Percentiles rank a stretch among this genome's conserved stretches.
These are phyloP conservation scores for Fusarium sp. DNA, from an alignment of 2,329 filamentous ascomycete species.

Conservation along the genomic window DNA sequence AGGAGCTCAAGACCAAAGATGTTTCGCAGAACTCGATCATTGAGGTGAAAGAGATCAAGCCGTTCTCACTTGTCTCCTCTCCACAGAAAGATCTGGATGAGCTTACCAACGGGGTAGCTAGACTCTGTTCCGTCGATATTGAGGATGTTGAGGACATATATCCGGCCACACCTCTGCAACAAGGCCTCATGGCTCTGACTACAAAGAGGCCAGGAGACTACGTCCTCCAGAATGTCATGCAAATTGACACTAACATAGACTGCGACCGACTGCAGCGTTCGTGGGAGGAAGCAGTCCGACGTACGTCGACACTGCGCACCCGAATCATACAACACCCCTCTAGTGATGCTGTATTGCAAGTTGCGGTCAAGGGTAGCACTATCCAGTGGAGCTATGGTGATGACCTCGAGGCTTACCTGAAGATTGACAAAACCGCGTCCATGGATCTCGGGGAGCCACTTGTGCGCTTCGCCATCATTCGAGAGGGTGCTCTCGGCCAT, in stretches of 20 bases:
- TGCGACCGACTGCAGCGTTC: not conserved
- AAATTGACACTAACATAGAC: not conserved
- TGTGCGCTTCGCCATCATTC: conserved; percentile 6
- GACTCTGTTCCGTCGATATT: not conserved
- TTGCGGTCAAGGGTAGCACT: not conserved
- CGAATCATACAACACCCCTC: conserved; percentile 13
- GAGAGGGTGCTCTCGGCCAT: not conserved
- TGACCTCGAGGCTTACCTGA: not conserved
- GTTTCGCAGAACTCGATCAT: not conserved
- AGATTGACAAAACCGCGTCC: not conserved
- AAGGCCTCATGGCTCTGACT: conserved; percentile 13
- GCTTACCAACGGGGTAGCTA: conserved; percentile 1
- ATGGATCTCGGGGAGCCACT: conserved; percentile 5
- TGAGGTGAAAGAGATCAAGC: not conserved
- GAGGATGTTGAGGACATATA: conserved; percentile 5
- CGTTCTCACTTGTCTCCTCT: conserved; percentile 11
- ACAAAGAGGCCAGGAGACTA: conserved; percentile 12
- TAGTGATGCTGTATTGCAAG: not conserved
- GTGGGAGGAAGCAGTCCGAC: conserved; percentile 5
- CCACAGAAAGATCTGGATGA: not conserved
- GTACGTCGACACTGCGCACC: conserved; percentile 10
- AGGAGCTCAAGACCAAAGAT: not conserved
- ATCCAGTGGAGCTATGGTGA: conserved; percentile 2
- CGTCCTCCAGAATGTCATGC: conserved; percentile 3
- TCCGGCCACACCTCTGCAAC: conserved; percentile 15